Evolutionary conservation across 768 basidiomycete species (phyloP).

Genomic region (Leccinum subgranulosum): DNA sequence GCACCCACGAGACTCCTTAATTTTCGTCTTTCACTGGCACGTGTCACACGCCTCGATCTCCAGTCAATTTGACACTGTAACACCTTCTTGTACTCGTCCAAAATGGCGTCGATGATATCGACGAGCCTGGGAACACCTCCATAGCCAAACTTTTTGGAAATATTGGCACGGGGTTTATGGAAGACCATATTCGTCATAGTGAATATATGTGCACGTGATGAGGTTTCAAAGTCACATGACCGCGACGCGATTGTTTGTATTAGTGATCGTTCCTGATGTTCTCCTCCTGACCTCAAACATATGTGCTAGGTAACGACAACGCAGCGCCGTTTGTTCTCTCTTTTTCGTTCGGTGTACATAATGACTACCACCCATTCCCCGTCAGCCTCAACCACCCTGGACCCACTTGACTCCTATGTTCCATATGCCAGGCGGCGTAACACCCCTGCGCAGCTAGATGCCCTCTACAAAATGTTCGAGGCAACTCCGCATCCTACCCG

Average conservation of each 20-base stretch:
- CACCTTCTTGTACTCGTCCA: conserved; percentile 90
- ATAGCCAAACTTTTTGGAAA: conserved; percentile 88
- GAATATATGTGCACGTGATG: conserved; percentile 20
- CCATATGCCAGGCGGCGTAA: conserved; percentile 32
- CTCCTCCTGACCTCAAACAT: neutral
- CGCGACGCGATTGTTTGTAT: conserved; percentile 23
- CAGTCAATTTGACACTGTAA: no score
- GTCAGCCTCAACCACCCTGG: neutral
- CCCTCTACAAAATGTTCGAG: conserved; percentile 36
- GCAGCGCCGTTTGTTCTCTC: neutral
- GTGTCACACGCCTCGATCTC: no score
- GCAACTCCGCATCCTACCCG: conserved; percentile 39
- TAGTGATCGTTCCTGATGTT: conserved; percentile 18
- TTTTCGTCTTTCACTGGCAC: no score
- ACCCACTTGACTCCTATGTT: conserved; percentile 12
- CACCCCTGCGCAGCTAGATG: conserved; percentile 32
- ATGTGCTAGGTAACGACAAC: neutral
- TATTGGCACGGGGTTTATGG: conserved; percentile 75
- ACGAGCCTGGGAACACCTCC: conserved; percentile 90
- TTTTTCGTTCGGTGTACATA: neutral
- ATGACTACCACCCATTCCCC: conserved; percentile 5
- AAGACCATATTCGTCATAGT: no score
- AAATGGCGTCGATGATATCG: conserved; percentile 97
- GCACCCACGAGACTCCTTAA: conserved; percentile 29
- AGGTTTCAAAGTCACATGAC: conserved; percentile 22